phyloP scores from a whole-genome alignment of 306 rosid species.

The Astragalus membranaceus region DNA sequence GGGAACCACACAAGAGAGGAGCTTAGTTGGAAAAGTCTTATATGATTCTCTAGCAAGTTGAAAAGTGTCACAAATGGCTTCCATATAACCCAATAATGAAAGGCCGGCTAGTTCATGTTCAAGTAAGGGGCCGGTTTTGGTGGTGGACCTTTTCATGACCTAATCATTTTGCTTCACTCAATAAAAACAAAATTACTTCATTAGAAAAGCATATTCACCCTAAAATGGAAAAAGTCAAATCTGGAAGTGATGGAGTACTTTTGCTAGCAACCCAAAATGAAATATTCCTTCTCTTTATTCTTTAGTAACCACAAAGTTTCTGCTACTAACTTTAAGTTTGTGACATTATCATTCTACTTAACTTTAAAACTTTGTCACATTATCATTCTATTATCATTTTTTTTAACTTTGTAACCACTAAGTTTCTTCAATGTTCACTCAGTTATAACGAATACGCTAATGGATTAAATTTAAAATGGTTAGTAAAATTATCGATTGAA shows the following conservation, averaged over 20 bases:
- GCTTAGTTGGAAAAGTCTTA: background rate
- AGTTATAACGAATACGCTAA: no score
- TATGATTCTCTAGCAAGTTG: background rate
- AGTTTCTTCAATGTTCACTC: no score
- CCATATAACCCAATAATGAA: constrained; percentile 1
- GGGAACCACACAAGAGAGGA: background rate
- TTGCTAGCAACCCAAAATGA: background rate
- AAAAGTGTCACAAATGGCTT: background rate
- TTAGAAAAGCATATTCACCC: background rate
- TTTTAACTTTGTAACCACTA: no score
- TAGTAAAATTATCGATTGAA: no score
- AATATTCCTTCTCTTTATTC: constrained; percentile 7
- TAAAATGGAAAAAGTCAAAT: background rate
- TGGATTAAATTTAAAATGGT: no score
- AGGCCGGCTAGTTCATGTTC: background rate
- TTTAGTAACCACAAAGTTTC: constrained; percentile 1
- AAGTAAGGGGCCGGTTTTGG: background rate
- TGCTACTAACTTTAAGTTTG: no score
- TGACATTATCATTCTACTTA: no score
- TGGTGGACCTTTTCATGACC: constrained; percentile 8
- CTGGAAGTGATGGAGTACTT: constrained; percentile 3
- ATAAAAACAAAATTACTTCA: background rate
- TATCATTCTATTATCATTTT: no score
- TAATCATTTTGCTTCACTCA: background rate
- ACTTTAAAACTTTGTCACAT: no score